phyloP scores from a whole-genome alignment of 2,329 filamentous ascomycete species.

The Elsinoe fawcettii region DNA sequence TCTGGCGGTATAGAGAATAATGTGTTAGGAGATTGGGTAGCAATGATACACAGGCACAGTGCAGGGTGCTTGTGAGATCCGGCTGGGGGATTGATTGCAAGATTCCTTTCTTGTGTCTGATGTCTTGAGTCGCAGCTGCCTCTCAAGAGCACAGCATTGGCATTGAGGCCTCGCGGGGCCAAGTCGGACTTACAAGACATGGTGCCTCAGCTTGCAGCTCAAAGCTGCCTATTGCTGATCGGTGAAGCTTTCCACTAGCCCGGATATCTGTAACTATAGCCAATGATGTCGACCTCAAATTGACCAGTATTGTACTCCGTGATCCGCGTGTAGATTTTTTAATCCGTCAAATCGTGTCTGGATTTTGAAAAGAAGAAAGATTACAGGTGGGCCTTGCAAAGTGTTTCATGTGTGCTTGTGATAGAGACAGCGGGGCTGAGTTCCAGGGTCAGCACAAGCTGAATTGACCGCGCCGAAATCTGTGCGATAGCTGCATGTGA shows the following conservation, averaged over 20 bases:
- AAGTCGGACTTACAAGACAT: background rate
- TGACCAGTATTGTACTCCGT: too few relatives aligned
- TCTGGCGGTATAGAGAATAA: background rate
- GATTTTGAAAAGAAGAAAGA: background rate
- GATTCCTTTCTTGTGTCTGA: background rate
- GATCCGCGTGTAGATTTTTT: background rate
- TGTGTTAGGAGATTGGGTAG: background rate
- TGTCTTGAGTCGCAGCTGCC: background rate
- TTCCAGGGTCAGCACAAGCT: slow-evolving; percentile 2
- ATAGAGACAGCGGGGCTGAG: slow-evolving; percentile 6
- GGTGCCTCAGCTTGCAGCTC: background rate
- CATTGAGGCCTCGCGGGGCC: background rate
- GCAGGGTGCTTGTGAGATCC: background rate
- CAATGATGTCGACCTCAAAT: too few relatives aligned
- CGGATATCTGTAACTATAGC: background rate
- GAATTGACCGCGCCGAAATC: background rate
- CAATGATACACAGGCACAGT: background rate
- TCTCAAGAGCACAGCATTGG: background rate
- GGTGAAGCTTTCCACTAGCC: background rate
- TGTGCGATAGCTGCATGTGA: background rate
- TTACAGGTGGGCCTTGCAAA: background rate
- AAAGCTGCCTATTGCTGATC: background rate
- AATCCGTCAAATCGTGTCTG: background rate
- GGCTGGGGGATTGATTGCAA: background rate
- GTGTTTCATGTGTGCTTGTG: slow-evolving; percentile 2